These are phyloP conservation scores for Xylariaceae sp. DNA, from an alignment of 2,329 filamentous ascomycete species.

Conservation along the genomic window DNA sequence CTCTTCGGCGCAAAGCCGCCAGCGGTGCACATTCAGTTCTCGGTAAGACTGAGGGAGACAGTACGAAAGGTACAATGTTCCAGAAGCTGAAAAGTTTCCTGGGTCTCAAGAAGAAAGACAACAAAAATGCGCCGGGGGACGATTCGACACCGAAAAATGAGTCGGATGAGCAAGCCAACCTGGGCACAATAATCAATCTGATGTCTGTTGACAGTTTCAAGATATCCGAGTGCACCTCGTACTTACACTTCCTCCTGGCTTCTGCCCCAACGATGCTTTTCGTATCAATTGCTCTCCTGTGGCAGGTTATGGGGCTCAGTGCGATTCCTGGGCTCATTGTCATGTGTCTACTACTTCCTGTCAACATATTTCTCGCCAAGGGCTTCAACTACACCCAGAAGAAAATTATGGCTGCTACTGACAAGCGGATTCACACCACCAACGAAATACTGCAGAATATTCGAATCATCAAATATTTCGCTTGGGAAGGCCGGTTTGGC, in stretches of 20 bases:
- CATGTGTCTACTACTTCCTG: constrained; percentile 80
- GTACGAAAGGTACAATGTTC: constrained; percentile 36
- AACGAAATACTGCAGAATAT: constrained; percentile 98
- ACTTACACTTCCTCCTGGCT: constrained; percentile 93
- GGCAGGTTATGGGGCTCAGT: constrained; percentile 84
- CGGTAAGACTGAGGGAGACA: constrained; percentile 48
- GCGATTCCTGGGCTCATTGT: constrained; percentile 88
- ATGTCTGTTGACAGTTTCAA: constrained; percentile 99
- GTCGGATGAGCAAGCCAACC: constrained; percentile 71
- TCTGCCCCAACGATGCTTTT: constrained; percentile 83
- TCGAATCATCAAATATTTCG: constrained; percentile 98
- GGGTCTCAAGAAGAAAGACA: constrained; percentile 54
- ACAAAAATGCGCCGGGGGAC: constrained; percentile 37
- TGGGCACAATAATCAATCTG: constrained; percentile 97
- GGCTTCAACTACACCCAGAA: constrained; percentile 85
- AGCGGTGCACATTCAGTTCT: constrained; percentile 69
- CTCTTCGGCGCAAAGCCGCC: constrained; percentile 82
- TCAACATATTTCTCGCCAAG: constrained; percentile 84
- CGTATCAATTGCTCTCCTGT: constrained; percentile 75
- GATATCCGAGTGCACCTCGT: constrained; percentile 88
- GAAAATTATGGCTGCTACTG: constrained; percentile 84
- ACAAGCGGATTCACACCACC: constrained; percentile 91
- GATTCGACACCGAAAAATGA: constrained; percentile 31
- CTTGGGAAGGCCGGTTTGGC: constrained; percentile 91
- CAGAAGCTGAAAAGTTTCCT: constrained; percentile 51